phyloP scores from a whole-genome alignment of 768 basidiomycete species.

The Piloderma croceum region DNA sequence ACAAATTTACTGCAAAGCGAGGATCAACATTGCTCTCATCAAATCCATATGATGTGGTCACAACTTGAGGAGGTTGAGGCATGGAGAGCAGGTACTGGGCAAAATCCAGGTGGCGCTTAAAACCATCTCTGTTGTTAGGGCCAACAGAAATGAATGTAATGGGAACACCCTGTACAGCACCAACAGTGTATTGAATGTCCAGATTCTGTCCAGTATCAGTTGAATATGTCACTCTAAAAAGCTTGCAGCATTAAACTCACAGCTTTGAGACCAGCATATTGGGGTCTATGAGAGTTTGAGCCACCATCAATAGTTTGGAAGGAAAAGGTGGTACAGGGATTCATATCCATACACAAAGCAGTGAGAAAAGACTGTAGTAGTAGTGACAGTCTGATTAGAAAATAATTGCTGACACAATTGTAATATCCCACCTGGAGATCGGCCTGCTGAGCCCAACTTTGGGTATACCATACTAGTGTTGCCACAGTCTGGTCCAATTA shows the following conservation, averaged over 20 bases:
- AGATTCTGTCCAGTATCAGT: too few species aligned
- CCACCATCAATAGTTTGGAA: conserved; percentile 14
- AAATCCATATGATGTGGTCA: conserved; percentile 17
- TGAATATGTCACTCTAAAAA: too few species aligned
- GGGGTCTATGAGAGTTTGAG: conserved; percentile 7
- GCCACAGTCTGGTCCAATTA: too few species aligned
- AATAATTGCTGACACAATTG: background rate
- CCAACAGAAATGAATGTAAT: conserved; percentile 22
- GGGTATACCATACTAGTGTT: too few species aligned
- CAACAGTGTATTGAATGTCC: conserved; percentile 35
- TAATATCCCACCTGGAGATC: background rate
- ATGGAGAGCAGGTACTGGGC: conserved; percentile 15
- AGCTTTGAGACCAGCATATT: conserved; percentile 13
- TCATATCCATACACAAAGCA: background rate
- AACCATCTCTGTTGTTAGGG: conserved; percentile 10
- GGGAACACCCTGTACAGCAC: conserved; percentile 25
- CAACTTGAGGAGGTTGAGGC: conserved; percentile 12
- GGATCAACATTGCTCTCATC: conserved; percentile 9
- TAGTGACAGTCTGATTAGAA: background rate
- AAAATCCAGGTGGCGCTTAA: conserved; percentile 12
- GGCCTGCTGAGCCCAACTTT: background rate
- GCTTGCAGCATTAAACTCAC: too few species aligned
- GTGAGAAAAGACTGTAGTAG: background rate
- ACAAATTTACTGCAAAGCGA: conserved; percentile 13
- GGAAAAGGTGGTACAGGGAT: conserved; percentile 5